Evolutionary conservation across 1,284 basidiomycete species (phyloP).

Genomic region (Tremellales sp.): DNA sequence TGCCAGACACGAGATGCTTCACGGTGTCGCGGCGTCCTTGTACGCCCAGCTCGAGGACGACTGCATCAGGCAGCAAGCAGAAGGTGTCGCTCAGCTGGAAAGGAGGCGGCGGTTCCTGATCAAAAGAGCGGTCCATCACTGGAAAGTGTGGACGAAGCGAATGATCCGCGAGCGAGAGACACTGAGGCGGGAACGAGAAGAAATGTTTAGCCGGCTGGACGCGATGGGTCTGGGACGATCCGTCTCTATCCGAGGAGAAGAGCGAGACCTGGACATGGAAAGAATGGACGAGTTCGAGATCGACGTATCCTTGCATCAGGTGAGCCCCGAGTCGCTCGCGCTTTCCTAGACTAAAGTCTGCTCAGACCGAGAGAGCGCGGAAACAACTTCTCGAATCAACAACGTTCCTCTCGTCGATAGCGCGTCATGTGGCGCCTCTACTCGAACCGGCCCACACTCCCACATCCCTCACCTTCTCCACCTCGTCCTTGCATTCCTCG

Average conservation of each 20-base stretch:
- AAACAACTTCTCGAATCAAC: conserved; percentile 29
- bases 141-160: conserved; percentile 20
- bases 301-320: conserved; percentile 20
- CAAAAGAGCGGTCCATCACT: conserved; percentile 13
- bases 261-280: conserved; percentile 9
- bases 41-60: conserved; percentile 12
- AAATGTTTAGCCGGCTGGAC: conserved; percentile 16
- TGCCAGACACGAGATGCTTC: conserved; percentile 14
- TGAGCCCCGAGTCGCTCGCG: conserved; percentile 1
- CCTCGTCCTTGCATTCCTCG: not conserved
- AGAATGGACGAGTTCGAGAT: conserved; percentile 19
- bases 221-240: conserved; percentile 29
- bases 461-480: conserved; percentile 1
- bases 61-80: conserved; percentile 1
- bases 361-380: conserved; percentile 22
- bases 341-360: not conserved
- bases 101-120: conserved; percentile 11
- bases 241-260: not conserved
- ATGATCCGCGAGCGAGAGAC: conserved; percentile 11
- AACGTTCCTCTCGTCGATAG: conserved; percentile 32
- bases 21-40: conserved; percentile 11
- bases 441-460: conserved; percentile 6
- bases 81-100: conserved; percentile 8
- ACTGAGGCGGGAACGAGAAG: conserved; percentile 17
- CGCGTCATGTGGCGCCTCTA: conserved; percentile 27